Base-by-base conservation (phyloP, 1,139 yeast species). In the Komagataea norvegica region DNA sequence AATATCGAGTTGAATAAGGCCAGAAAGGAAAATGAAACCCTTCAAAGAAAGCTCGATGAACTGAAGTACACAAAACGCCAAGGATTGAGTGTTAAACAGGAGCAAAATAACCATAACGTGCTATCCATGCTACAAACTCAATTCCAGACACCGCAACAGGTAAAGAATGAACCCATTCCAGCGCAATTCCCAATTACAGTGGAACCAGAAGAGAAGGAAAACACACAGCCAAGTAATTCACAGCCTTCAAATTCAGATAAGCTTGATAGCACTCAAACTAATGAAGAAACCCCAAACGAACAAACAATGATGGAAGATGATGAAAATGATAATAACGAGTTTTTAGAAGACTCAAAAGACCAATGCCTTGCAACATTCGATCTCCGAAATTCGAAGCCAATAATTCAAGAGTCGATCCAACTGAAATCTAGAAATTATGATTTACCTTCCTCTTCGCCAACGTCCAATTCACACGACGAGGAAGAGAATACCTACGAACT, bases 121-220 rank as follows among this genome's bases (percentile, higher is more conserved):
- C 9, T 42, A 15, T 43, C 46, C 5, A 51, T 43, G 39, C 52
- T 41, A 55, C 52, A 28, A 52, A 59, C 34, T 17, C 29, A 20
- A 14, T 19, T 24, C n/a, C 27, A 21, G 20, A 21, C 26, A 10
- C 25, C 26, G 6, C 11, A 17, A 14, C 9, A 16, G 15, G 11
- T 21, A 15, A 19, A 25, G 6, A 23, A 34, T n/a, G 32, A 23
- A 16, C n/a, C 38, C 19, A 11, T 11, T 2, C 33, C 33, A 10
- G 14, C 25, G 11, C 31, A 21, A 17, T 3, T 19, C n/a, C 34
- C 26, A n/a, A 9, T 24, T 6, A 23, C 17, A 8, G 21, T 26
- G 6, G 21, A 39, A n/a, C 15, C 7, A 16, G 36, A 36, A 28
- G 31, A 33, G 8, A 29, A 34, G 7, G 40, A 36, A 15, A 30